Base-by-base conservation (phyloP, 1,139 yeast species). In the Arxiozyma slooffiae region DNA sequence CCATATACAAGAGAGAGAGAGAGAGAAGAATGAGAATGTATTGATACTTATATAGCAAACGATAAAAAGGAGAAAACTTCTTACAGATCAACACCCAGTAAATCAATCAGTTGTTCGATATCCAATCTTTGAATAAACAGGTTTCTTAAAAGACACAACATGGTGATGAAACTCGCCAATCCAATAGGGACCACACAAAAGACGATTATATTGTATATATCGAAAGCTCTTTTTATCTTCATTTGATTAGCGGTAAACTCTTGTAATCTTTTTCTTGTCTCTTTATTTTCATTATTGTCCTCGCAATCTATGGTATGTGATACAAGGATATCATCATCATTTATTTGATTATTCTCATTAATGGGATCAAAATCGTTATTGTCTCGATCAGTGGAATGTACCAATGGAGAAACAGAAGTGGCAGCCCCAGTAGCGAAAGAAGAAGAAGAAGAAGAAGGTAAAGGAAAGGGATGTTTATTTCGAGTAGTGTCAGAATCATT, bases 161-260 rank as follows among this genome's bases (percentile, higher is more conserved):
- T 88, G 5, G 97, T 89, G 26, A 90, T 70, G 61, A 92, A 92
- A 60, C 97, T 87, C 3, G 98, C 97, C 54, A 92, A 62, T 0
- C 98, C 98, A 23, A 92, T 90, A 0, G 98, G 98, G 6, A 92
- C 96, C 49, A 92, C 97, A 1, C 97, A 97, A 72, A 87, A 92
- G 1, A 92, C 97, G 1, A 86, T 90, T 47, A 92, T 85, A 59
- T 86, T 88, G 67, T 89, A 85, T 53, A 83, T 73, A 62, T 85
- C 89, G 56, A 92, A 79, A 55, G 89, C 85, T 50, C 90, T 70
- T 44, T 62, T 65, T 51, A 34, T 20, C 24, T 18, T 41, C 17
- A 16, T 30, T n/a, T 7, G 36, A 7, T 6, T 30, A 6, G n/a
- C 3, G 20, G 21, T 24, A 22, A n/a, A 14, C 4, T 16, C 17